These are phyloP conservation scores for Apiotrichum laibachii DNA, from an alignment of 1,284 basidiomycete genomes.

Conservation along the genomic window DNA sequence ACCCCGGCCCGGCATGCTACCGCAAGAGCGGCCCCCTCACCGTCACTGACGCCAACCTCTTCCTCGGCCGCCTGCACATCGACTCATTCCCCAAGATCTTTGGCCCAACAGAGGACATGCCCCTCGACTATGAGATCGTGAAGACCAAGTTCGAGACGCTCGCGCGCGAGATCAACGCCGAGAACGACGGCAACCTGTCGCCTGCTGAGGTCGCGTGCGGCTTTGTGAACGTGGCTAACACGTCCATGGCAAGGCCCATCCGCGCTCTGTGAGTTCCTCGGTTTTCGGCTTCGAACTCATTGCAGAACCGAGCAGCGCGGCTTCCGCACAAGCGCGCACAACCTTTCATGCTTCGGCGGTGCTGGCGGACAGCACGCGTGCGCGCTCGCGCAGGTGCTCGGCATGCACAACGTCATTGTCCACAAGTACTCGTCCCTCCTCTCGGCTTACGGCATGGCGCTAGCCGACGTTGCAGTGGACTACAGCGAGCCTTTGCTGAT, in stretches of 20 bases:
- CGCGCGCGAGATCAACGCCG: slow-evolving; percentile 50
- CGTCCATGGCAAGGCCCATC: slow-evolving; percentile 45
- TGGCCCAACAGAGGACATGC: slow-evolving; percentile 55
- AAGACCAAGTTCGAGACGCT: slow-evolving; percentile 48
- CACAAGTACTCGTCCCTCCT: slow-evolving; percentile 41
- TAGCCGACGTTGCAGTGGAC: slow-evolving; percentile 43
- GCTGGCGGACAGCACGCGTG: slow-evolving; percentile 45
- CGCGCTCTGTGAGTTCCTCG: slow-evolving; percentile 14
- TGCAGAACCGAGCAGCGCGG: slow-evolving; percentile 36
- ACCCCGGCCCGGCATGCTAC: slow-evolving; percentile 36
- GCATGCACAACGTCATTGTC: slow-evolving; percentile 40
- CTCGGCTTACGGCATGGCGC: slow-evolving; percentile 45
- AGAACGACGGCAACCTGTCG: slow-evolving; percentile 27
- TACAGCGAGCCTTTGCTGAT: slow-evolving; percentile 30
- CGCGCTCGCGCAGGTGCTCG: slow-evolving; percentile 35
- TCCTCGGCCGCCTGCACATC: slow-evolving; percentile 43
- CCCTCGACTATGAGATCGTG: slow-evolving; percentile 51
- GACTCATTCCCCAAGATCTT: slow-evolving; percentile 57
- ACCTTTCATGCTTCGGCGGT: slow-evolving; percentile 42
- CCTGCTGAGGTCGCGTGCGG: slow-evolving; percentile 39
- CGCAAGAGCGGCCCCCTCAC: slow-evolving; percentile 45
- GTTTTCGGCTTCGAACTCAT: too few species aligned
- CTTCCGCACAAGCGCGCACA: slow-evolving; percentile 32
- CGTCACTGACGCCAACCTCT: slow-evolving; percentile 48
- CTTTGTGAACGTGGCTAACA: slow-evolving; percentile 41